Evolutionary conservation across 805 yeast genomes (phyloP), one percentile per base, ranked within the genome.

Genomic region (Ogataea wickerhamii): DNA sequence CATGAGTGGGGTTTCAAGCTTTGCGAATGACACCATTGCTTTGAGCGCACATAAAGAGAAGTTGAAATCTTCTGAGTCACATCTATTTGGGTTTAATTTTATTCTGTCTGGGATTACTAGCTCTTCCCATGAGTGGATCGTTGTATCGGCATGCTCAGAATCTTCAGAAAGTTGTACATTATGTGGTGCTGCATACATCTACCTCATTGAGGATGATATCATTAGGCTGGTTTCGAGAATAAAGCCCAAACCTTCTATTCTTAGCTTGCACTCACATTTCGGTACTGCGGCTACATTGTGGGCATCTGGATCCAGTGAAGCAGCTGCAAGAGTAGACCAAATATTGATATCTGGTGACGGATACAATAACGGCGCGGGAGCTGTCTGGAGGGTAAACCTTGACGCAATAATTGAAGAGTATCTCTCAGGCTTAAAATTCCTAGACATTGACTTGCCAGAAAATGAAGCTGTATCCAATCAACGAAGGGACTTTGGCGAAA

Each of bases 321-420:
- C 19, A 12, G 16, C 13, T 27, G 45, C 46, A 12, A 44, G 48
- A 5, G 13, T 16, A 6, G 25, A 22, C 12, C 8, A 22, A 8
- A 48, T 73, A 17, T 59, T 58, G 34, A 48, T 73, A 2, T 61
- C 76, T 1, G 60, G 59, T 13, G 69, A 66, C 10, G 53, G 54
- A 2, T 54, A 40, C 34, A 28, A 41, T 13, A 51, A 52, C 20
- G 74, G 73, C 2, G 53, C 55, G 38, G 81, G 79, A 1, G 69
- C 71, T 0, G 56, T 79, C 3, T 78, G 78, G 70, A 47, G 50
- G 24, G 38, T 73, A 1, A 38, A 56, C 3, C 39, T 71, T 35
- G 25, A 28, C 6, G 23, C 23, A 1, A 21, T 51, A 14, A 26
- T 55, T 8, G 16, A 36, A 1, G 23, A 8, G 7, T 34, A 22